Evolutionary conservation across 2,329 filamentous ascomycete species (phyloP), one percentile per base, ranked within the genome.

Genomic region (Colletotrichum tropicale): DNA sequence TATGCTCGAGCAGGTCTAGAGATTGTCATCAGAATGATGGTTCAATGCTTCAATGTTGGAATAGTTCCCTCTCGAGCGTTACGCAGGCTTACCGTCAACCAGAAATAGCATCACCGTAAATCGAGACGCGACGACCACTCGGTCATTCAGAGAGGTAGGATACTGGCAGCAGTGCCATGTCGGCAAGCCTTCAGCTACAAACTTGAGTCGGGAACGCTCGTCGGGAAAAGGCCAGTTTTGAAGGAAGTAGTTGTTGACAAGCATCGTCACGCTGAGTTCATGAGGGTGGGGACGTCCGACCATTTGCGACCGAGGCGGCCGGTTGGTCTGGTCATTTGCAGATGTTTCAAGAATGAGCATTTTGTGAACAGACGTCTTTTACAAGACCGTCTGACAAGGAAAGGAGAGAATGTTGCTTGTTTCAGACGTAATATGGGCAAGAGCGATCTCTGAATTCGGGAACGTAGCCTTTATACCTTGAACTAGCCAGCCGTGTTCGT

Each of bases 1-100:
- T 69, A 34, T 58, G 48, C 32, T 69, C 66, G 4, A 69, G 32
- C 28, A 69, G n/a, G 26, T 69, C 43, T 52, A 13, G n/a, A 5
- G 6, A 6, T 2, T 52, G 1, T 24, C 3, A 24, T 52, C 43
- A 52, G 43, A 12, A 21, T 52, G n/a, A 1, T 52, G 2, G 2
- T 52, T 24, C 43, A 52, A 52, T 13, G 1, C 4, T 52, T 30
- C 30, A 30, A 3, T 10, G 30, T 3, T 13, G 43, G 1, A 0
- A 3, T 21, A 13, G n/a, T 52, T 4, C 10, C 12, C n/a, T 13
- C 43, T 52, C 43, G 10, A 21, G 43, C n/a, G 43, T 21, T 21
- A 8, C 43, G 4, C 10, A 52, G n/a, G 5, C 43, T 52, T 24
- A 52, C 43, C 43, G 2, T 52, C 43, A 21, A 52, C 43, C 3